phyloP scores from a whole-genome alignment of 257 asterid species.

The Mitragyna speciosa region DNA sequence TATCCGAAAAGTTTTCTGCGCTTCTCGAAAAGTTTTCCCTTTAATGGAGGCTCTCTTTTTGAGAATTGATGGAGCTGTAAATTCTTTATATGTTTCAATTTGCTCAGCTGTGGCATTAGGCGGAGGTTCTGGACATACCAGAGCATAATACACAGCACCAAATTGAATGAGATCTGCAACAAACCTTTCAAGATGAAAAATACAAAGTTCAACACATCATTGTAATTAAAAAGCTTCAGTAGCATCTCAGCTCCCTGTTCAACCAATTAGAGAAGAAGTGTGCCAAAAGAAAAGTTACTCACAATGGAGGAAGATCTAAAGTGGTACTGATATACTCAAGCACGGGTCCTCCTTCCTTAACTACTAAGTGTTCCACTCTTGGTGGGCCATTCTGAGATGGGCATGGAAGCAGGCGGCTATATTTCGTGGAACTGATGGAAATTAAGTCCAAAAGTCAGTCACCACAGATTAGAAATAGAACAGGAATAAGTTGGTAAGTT shows the following conservation, averaged over 20 bases:
- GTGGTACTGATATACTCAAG: conserved; percentile 57
- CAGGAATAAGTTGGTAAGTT: background rate
- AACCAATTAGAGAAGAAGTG: background rate
- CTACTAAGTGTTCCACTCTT: conserved; percentile 87
- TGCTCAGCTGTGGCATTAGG: conserved; percentile 75
- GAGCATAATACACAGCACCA: conserved; percentile 90
- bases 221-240: background rate
- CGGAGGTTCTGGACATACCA: conserved; percentile 94
- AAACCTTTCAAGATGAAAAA: conserved; percentile 51
- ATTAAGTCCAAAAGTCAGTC: conserved; percentile 5
- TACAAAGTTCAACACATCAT: conserved; percentile 23
- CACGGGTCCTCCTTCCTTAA: conserved; percentile 76
- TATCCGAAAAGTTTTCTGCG: conserved; percentile 81
- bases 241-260: background rate
- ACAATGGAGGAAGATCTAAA: conserved; percentile 79
- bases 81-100: conserved; percentile 55
- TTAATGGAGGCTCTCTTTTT: conserved; percentile 67
- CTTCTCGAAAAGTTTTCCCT: conserved; percentile 87
- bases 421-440: conserved; percentile 56
- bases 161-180: conserved; percentile 93
- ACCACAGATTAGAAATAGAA: conserved; percentile 3
- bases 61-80: conserved; percentile 68
- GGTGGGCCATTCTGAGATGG: conserved; percentile 74
- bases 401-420: conserved; percentile 85
- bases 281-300: conserved; percentile 27